These are phyloP conservation scores for Nephelium lappaceum DNA, from an alignment of 345 rosid genomes.

Conservation along the genomic window DNA sequence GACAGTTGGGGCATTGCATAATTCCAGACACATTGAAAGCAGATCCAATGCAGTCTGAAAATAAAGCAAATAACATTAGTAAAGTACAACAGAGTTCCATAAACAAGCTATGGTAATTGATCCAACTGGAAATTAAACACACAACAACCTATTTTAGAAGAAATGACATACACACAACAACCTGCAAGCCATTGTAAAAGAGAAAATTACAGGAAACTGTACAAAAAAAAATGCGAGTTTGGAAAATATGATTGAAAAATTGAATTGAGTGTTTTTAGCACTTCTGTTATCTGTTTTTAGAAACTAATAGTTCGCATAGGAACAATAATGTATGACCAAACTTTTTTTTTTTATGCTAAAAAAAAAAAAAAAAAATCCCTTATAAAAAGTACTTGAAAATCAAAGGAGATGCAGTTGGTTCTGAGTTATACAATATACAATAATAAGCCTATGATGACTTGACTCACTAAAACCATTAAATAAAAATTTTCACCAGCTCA, in stretches of 20 bases:
- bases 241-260: too few species aligned
- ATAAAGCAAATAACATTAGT: neutral
- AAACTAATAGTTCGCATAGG: too few species aligned
- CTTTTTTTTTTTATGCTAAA: too few species aligned
- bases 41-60: slow-evolving; percentile 40
- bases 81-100: neutral
- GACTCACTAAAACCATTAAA: too few species aligned
- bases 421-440: neutral
- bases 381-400: neutral
- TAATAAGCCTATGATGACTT: neutral
- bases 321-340: too few species aligned
- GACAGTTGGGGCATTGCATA: slow-evolving; percentile 42
- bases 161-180: neutral
- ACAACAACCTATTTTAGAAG: too few species aligned
- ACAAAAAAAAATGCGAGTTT: too few species aligned
- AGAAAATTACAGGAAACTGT: too few species aligned
- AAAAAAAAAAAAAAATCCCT: too few species aligned
- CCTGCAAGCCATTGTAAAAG: neutral
- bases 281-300: too few species aligned
- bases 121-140: neutral
- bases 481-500: neutral
- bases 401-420: neutral
- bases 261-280: too few species aligned
- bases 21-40: slow-evolving; percentile 25
- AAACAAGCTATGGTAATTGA: neutral